Evolutionary conservation across 169 alveolate species (phyloP), one percentile per base, ranked within the genome.

Genomic region (Blepharisma undulans): DNA sequence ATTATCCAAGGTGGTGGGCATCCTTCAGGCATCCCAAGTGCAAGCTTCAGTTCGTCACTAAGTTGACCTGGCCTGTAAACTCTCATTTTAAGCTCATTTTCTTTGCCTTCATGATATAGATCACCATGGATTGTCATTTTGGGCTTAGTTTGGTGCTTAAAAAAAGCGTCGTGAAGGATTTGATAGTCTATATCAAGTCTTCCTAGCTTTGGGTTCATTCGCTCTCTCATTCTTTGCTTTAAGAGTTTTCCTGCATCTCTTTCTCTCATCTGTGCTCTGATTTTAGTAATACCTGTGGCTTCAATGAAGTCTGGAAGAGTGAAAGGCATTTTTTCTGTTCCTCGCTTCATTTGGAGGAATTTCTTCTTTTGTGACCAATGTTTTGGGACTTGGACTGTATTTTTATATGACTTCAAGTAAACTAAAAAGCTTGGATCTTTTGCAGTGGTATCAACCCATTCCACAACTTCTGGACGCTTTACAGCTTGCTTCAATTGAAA

Each of bases 351-450:
- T 94, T 98, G 99, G 87, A 99, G 93, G 95, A 98, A 99, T 89
- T 98, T 95, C 90, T 99, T 95, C 95, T 99, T 99, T 90, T 98
- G 99, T 60, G 98, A 96, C 99, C 99, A 99, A 92, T 99, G 99
- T 60, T 96, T 97, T 12, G 99, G 99, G 33, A 99, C 99, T 33
- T 98, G 97, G 22, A 99, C 99, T 48, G 99, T 97, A 93, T 99
- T 98, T 84, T 98, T 96, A 77, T 95, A 95, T 74, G 99, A 97
- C 95, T 99, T 99, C 90, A 99, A 94, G 94, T 97, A 98, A 22
- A 99, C 98, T 85, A 98, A 96, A 90, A 99, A 98, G 76, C 90
- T 94, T 7, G 99, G 99, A 90, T 99, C 99, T 71, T 96, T 94
- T 18, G 99, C 98, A 59, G 99, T 99, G 71, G 99, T 96, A 91